Conservation (phyloP, 176 grass and related monocot genomes). For the Secale cereale region DNA sequence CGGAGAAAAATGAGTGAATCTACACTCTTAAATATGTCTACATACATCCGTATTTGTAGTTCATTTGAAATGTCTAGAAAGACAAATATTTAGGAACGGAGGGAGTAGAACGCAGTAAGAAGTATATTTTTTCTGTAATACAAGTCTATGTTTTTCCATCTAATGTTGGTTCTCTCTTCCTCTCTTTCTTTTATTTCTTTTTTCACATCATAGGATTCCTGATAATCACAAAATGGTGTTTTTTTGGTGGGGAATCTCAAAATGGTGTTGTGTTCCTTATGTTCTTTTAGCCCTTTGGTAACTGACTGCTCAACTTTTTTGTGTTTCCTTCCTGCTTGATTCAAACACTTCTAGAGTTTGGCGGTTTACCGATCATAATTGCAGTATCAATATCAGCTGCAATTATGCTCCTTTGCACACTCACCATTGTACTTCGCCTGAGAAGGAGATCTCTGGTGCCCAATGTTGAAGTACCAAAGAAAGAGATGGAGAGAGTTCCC, state of each 20-base stretch:
- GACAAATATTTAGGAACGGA: too few species aligned
- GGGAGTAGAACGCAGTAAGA: background rate
- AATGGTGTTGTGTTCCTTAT: background rate
- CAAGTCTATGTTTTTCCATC: background rate
- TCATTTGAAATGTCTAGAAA: too few species aligned
- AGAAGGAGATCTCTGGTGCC: constrained; percentile 25
- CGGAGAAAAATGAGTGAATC: too few species aligned
- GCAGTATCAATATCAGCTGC: constrained; percentile 43
- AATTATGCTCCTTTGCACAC: constrained; percentile 27
- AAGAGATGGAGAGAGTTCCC: constrained; percentile 29
- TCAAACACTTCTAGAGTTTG: constrained; percentile 15
- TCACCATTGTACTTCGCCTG: constrained; percentile 24
- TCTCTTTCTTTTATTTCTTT: background rate
- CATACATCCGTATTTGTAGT: too few species aligned
- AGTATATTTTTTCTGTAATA: constrained; percentile 4
- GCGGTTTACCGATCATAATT: constrained; percentile 41
- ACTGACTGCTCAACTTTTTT: background rate
- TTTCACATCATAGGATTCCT: constrained; percentile 4
- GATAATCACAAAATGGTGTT: background rate
- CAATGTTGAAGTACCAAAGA: constrained; percentile 29
- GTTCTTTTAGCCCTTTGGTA: background rate
- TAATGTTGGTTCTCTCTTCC: background rate
- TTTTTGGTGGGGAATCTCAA: background rate
- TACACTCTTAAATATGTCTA: too few species aligned
- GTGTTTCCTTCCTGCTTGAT: constrained; percentile 3